Base-by-base conservation (phyloP, 345 rosid genomes). In the Erysimum cheiranthoides region DNA sequence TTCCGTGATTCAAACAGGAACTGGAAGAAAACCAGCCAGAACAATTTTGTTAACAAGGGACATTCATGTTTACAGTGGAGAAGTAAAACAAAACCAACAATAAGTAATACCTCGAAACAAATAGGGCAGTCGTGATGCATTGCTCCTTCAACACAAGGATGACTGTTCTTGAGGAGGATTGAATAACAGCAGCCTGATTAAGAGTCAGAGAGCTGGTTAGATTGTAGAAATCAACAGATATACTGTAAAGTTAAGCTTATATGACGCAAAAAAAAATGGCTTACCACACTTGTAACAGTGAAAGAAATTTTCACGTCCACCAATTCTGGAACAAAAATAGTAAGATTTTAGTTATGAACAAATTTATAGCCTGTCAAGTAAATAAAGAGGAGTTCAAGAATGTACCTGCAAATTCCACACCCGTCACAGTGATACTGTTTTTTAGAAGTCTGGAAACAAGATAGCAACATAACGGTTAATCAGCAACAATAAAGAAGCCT, bases 51-150 rank as follows among this genome's bases (percentile, higher is more conserved):
- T 49, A 56, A 21, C 12, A 31, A 39, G 42, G 10, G 49, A n/a
- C 2, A 61, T 8, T 72, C 61, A 49, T 25, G 12, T 11, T 47
- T 30, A 47, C 38, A 0, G 5, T 31, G 49, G 10, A 36, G 31
- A 57, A 46, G 62, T 49, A 8, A 36, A 66, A 25, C n/a, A 21
- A 31, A 6, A 65, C 32, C 5, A 3, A 8, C 27, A 57, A 6
- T 6, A 49, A 52, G 2, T 13, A 28, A 46, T 79, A 93, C 98
- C 97, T 93, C 98, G 57, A 89, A 93, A 73, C 98, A 93, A 61
- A 93, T 89, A 13, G 97, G 96, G 52, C 98, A 93, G 47, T 91
- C 91, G 18, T 89, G 98, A 76, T 91, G 98, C 98, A 93, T 91
- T n/a, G 98, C 98, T 58, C 97, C 90, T 77, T 93, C 98, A n/a